A percentile compares a stretch with the other conserved stretches of the same genome.
phyloP scores from a whole-genome alignment of 139 green algal genomes.

The Chlamydomonas incerta region DNA sequence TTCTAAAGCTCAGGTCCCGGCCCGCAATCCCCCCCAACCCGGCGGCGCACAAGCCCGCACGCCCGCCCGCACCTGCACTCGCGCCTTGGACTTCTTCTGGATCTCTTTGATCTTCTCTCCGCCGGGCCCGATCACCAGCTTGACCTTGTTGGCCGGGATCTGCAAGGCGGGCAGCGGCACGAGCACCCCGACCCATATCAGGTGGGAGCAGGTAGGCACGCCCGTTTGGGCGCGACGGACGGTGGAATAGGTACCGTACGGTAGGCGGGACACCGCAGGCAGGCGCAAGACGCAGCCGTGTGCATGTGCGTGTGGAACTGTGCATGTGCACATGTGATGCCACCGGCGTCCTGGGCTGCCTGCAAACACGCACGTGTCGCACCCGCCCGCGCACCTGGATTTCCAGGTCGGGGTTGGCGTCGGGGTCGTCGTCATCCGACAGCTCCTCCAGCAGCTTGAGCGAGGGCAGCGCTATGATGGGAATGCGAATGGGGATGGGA shows the following conservation, averaged over 20 bases:
- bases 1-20: too few relatives aligned
- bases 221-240: too few relatives aligned
- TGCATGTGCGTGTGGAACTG: too few relatives aligned
- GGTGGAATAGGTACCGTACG: too few relatives aligned
- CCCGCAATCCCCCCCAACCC: too few relatives aligned
- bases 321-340: too few relatives aligned
- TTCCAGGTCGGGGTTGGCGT: constrained; percentile 44
- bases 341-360: too few relatives aligned
- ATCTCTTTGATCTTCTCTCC: constrained; percentile 89
- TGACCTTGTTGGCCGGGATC: constrained; percentile 71
- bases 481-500: not conserved
- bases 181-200: too few relatives aligned
- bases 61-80: constrained; percentile 66
- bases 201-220: too few relatives aligned
- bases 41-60: not conserved
- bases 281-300: too few relatives aligned
- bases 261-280: too few relatives aligned
- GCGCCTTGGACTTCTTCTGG: constrained; percentile 83
- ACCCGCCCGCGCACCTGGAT: not conserved
- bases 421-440: constrained; percentile 46
- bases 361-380: too few relatives aligned
- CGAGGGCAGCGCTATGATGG: not conserved
- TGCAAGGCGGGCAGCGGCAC: not conserved
- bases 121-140: constrained; percentile 84
- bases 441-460: constrained; percentile 37